Evolutionary conservation across 176 grass and related monocot species (phyloP).

Genomic region (Eremochloa ophiuroides): DNA sequence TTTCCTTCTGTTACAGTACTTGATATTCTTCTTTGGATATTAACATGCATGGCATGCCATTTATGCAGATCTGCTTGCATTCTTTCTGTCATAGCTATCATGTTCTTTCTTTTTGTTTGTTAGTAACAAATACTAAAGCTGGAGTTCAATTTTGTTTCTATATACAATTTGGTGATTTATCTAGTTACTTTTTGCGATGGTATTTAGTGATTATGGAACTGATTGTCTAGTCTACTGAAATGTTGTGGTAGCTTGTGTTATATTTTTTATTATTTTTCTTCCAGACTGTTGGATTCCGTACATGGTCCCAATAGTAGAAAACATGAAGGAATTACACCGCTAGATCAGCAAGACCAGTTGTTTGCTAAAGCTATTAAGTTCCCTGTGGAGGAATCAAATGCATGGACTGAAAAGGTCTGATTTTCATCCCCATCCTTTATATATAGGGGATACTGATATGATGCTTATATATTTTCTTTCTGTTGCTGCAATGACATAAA

Average conservation of each 20-base stretch:
- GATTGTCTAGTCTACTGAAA: background rate
- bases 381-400: slow-evolving; percentile 69
- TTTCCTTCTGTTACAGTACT: slow-evolving; percentile 7
- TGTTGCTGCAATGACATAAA: slow-evolving; percentile 14
- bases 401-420: slow-evolving; percentile 92
- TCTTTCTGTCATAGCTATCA: background rate
- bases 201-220: too few species aligned
- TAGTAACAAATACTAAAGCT: background rate
- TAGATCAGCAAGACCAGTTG: slow-evolving; percentile 90
- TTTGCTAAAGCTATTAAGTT: slow-evolving; percentile 83
- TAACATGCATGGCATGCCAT: background rate
- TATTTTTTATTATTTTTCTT: background rate
- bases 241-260: slow-evolving; percentile 6
- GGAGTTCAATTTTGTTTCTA: background rate
- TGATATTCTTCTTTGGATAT: background rate
- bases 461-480: slow-evolving; percentile 1
- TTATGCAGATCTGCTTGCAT: background rate
- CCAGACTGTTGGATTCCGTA: slow-evolving; percentile 74
- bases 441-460: background rate
- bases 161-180: background rate
- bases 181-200: background rate
- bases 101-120: background rate
- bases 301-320: slow-evolving; percentile 55
- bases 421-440: background rate
- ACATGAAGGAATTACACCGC: slow-evolving; percentile 64